These are phyloP conservation scores for Chrysanthemum makinoi DNA, from an alignment of 129 eudicot genomes.

Conservation along the genomic window DNA sequence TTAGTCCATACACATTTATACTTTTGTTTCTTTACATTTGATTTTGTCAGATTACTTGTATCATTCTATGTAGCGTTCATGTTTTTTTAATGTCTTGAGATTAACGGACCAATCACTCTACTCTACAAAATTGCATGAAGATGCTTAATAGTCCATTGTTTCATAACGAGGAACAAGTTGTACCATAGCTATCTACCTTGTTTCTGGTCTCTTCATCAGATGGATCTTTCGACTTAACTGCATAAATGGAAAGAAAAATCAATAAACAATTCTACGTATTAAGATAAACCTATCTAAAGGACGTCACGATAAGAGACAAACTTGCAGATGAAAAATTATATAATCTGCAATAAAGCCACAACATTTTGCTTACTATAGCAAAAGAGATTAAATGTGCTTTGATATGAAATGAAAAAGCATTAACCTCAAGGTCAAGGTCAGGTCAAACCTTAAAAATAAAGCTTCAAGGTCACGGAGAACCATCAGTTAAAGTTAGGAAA, in stretches of 20 bases:
- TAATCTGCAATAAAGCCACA: neutral
- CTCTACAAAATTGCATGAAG: constrained; percentile 17
- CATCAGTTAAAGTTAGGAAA: neutral
- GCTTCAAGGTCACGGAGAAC: neutral
- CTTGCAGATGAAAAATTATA: neutral
- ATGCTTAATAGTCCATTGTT: constrained; percentile 21
- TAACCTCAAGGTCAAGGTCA: neutral
- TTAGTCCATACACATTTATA: too few relatives aligned
- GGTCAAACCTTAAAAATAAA: too few relatives aligned
- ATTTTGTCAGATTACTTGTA: too few relatives aligned
- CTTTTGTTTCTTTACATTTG: too few relatives aligned
- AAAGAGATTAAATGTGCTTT: neutral
- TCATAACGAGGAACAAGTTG: constrained; percentile 17
- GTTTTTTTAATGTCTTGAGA: too few relatives aligned
- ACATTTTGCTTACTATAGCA: neutral
- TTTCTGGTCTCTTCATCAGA: constrained; percentile 9
- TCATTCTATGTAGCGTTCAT: too few relatives aligned
- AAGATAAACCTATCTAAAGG: neutral
- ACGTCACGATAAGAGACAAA: neutral
- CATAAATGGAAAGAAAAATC: constrained; percentile 3
- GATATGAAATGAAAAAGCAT: neutral
- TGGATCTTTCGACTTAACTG: constrained; percentile 16
- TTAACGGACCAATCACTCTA: too few relatives aligned
- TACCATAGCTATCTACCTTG: constrained; percentile 17
- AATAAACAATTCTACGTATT: neutral